Conservation (phyloP, 192 early-diverging fungal genomes). For the Chytriomyces hyalinus region DNA sequence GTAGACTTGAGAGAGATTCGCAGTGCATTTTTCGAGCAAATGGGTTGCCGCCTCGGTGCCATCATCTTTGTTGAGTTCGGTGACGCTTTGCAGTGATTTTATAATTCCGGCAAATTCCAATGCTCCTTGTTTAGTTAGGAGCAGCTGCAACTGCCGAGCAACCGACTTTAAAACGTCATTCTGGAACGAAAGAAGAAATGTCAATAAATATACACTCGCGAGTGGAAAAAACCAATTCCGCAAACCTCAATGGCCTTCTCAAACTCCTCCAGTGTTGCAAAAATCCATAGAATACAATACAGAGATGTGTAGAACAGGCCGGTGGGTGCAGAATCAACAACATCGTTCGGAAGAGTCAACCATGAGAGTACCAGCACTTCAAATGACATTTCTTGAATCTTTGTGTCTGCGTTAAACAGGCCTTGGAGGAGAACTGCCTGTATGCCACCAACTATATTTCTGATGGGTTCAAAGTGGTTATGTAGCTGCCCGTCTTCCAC, state of each 20-base stretch:
- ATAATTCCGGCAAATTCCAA: conserved; percentile 47
- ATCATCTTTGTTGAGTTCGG: conserved; percentile 15
- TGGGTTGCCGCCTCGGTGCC: neutral
- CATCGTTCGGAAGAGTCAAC: conserved; percentile 34
- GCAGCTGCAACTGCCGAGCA: conserved; percentile 20
- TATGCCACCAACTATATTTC: conserved; percentile 22
- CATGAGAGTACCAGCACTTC: conserved; percentile 41
- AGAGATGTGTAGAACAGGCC: conserved; percentile 48
- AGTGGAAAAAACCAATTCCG: neutral
- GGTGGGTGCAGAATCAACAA: conserved; percentile 37
- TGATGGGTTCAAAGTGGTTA: conserved; percentile 20
- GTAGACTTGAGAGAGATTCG: conserved; percentile 44
- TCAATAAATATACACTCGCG: neutral
- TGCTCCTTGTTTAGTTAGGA: conserved; percentile 24
- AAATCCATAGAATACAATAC: conserved; percentile 46
- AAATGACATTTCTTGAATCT: conserved; percentile 45
- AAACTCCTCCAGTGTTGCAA: conserved; percentile 8
- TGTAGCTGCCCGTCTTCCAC: neutral
- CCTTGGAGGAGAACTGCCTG: conserved; percentile 43
- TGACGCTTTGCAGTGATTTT: conserved; percentile 41
- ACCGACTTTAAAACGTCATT: conserved; percentile 1
- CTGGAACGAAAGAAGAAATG: conserved; percentile 21
- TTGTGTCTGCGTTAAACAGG: conserved; percentile 27
- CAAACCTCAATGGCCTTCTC: conserved; percentile 2
- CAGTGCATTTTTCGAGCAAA: conserved; percentile 43